These are phyloP conservation scores for Nicotiana rustica DNA, from an alignment of 305 asterid genomes.

Conservation along the genomic window DNA sequence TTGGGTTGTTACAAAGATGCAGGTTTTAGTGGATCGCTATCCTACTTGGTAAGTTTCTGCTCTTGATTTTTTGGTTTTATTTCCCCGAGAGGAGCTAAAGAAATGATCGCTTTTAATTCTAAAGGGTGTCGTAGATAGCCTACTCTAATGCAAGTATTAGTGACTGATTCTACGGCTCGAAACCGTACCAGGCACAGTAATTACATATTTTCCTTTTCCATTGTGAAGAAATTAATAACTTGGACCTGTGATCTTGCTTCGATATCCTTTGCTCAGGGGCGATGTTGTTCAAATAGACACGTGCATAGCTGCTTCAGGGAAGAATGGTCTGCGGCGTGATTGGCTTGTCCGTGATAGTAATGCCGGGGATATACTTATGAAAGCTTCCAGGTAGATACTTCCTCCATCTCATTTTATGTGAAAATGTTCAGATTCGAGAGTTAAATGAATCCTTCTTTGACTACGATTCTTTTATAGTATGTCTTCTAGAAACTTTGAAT, in stretches of 20 bases:
- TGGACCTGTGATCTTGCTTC: conserved; percentile 26
- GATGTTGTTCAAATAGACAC: conserved; percentile 96
- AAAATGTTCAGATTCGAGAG: no score
- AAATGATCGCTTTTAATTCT: background rate
- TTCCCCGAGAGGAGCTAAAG: background rate
- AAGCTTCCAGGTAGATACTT: conserved; percentile 82
- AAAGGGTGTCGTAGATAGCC: no score
- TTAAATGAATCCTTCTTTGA: no score
- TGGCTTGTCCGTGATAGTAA: conserved; percentile 84
- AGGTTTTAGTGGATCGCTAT: conserved; percentile 85
- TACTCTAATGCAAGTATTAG: no score
- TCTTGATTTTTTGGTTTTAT: background rate
- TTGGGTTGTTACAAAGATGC: conserved; percentile 97
- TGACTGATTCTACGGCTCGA: no score
- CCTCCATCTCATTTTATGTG: no score
- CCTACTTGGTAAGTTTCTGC: conserved; percentile 81
- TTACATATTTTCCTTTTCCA: background rate
- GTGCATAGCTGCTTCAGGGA: conserved; percentile 95
- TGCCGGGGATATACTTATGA: conserved; percentile 79
- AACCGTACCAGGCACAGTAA: no score
- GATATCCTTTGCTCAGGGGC: conserved; percentile 68
- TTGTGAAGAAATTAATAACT: background rate
- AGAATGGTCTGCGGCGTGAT: conserved; percentile 97
- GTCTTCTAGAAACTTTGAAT: no score
- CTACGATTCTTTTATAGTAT: no score